Conservation (phyloP, 2,329 filamentous ascomycete genomes). For the Alternaria arbusti region DNA sequence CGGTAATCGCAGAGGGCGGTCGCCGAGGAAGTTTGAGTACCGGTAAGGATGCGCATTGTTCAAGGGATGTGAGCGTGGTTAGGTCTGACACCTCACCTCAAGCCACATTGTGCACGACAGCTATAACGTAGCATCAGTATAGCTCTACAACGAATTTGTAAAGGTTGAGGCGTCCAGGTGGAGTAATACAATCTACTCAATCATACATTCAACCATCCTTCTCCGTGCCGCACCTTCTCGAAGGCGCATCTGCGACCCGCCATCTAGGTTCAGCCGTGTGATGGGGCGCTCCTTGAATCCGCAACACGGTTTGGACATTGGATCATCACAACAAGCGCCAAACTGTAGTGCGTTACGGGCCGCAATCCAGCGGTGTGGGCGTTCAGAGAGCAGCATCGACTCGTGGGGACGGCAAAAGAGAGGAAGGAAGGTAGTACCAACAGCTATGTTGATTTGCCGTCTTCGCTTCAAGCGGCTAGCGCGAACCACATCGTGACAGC, state of each 20-base stretch:
- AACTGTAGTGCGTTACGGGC: not conserved
- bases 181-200: not conserved
- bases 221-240: slow-evolving; percentile 2
- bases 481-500: slow-evolving; percentile 8
- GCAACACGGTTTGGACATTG: not conserved
- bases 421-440: slow-evolving; percentile 5
- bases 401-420: not conserved
- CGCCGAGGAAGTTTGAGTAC: not conserved
- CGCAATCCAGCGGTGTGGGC: slow-evolving; percentile 1
- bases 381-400: not conserved
- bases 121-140: not conserved
- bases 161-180: not conserved
- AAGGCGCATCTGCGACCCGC: slow-evolving; percentile 6
- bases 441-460: not conserved
- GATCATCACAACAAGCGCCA: not conserved
- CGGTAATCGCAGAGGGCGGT: not conserved
- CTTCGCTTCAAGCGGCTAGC: slow-evolving; percentile 1
- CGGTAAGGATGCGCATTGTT: not conserved
- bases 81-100: not conserved
- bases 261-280: slow-evolving; percentile 9
- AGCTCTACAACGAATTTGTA: not conserved
- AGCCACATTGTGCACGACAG: not conserved
- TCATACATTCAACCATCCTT: not conserved
- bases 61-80: not conserved
- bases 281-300: slow-evolving; percentile 4